Percentiles rank a stretch among this genome's conserved stretches.
Evolutionary conservation across 345 rosid species (phyloP).

Genomic region (Gynandropsis gynandra): DNA sequence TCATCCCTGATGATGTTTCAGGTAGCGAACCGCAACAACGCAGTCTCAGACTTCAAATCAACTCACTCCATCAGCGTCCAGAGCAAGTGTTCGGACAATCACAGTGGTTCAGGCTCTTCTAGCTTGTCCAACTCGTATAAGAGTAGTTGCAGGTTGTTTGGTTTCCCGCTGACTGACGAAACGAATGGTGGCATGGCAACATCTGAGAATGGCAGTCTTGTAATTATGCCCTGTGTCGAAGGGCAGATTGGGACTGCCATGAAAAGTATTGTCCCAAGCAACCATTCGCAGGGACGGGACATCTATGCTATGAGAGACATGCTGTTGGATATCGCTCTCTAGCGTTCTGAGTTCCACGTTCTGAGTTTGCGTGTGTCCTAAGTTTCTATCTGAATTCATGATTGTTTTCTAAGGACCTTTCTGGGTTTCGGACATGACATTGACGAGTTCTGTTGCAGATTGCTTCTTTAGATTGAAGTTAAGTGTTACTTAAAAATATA

Average conservation of each 20-base stretch:
- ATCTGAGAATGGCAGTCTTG: constrained; percentile 26
- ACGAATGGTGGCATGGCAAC: constrained; percentile 19
- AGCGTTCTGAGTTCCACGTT: constrained; percentile 13
- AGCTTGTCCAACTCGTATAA: constrained; percentile 26
- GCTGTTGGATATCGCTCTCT: constrained; percentile 41
- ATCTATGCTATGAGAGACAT: constrained; percentile 37
- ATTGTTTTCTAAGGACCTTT: too few relatives aligned
- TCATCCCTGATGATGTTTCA: constrained; percentile 51
- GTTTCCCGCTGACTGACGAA: constrained; percentile 77
- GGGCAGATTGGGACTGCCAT: constrained; percentile 40
- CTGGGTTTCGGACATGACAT: too few relatives aligned
- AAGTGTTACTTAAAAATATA: too few relatives aligned
- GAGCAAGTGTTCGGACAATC: constrained; percentile 8
- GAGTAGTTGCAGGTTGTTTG: constrained; percentile 90
- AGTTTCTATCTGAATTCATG: too few relatives aligned
- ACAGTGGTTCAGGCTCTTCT: constrained; percentile 15
- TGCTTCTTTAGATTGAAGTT: too few relatives aligned
- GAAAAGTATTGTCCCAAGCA: constrained; percentile 39
- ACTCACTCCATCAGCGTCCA: neutral
- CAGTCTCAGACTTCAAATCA: constrained; percentile 8
- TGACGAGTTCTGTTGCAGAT: too few relatives aligned
- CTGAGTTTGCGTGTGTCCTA: too few relatives aligned
- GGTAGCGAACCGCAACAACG: constrained; percentile 25
- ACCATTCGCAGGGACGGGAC: constrained; percentile 56
- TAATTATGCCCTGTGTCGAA: constrained; percentile 41